Conservation (phyloP, 257 asterid species). For the Ajuga chamaepitys region DNA sequence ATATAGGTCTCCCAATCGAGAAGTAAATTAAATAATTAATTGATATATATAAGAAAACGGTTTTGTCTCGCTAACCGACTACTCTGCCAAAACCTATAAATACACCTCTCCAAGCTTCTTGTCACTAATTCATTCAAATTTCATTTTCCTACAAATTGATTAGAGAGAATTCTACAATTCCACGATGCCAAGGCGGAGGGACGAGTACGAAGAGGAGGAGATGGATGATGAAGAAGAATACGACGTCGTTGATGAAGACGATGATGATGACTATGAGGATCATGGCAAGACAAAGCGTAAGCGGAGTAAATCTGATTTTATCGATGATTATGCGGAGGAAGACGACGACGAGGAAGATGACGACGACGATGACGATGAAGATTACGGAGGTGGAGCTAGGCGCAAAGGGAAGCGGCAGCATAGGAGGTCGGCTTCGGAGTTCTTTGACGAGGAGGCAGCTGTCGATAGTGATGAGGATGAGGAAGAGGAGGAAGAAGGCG, state of each 20-base stretch:
- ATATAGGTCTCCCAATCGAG: too few relatives aligned
- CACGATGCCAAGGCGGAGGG: slow-evolving; percentile 49
- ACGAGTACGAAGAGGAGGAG: slow-evolving; percentile 54
- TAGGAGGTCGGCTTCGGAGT: slow-evolving; percentile 36
- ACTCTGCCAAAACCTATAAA: neutral
- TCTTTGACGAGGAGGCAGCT: slow-evolving; percentile 70
- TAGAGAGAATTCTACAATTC: neutral
- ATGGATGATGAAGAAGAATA: slow-evolving; percentile 51
- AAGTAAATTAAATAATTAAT: too few relatives aligned
- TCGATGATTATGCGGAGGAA: slow-evolving; percentile 74
- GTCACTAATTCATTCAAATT: neutral
- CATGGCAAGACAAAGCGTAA: slow-evolving; percentile 61
- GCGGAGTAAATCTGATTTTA: slow-evolving; percentile 52
- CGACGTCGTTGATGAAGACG: slow-evolving; percentile 48
- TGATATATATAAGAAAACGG: too few relatives aligned
- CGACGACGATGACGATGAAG: slow-evolving; percentile 71
- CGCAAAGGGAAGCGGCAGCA: slow-evolving; percentile 35
- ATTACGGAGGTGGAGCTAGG: slow-evolving; percentile 10
- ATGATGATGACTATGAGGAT: slow-evolving; percentile 43
- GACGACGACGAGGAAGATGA: slow-evolving; percentile 49
- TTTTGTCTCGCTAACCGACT: neutral
- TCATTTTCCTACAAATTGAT: neutral
- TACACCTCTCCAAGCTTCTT: neutral
- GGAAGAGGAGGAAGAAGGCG: slow-evolving; percentile 81
- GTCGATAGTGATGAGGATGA: slow-evolving; percentile 88